Percentiles rank a stretch among this genome's conserved stretches.
Conservation (phyloP, 2,329 filamentous ascomycete genomes). For the Ceratocystis harringtonii region DNA sequence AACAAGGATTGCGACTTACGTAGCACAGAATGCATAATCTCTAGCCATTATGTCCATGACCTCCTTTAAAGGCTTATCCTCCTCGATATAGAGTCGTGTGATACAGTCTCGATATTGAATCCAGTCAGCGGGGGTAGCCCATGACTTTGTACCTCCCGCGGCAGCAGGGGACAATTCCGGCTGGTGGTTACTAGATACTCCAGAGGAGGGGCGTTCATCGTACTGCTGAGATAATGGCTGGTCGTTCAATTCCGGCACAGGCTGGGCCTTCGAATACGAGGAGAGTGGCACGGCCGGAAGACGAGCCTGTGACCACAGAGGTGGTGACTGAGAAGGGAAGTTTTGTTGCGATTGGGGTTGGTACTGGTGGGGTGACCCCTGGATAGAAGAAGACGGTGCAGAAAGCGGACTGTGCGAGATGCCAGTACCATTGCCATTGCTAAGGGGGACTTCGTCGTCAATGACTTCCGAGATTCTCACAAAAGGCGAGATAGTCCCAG, state of each 20-base stretch:
- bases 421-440: neutral
- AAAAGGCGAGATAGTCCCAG: conserved; percentile 11
- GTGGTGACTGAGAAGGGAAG: conserved; percentile 8
- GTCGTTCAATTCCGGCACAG: conserved; percentile 1
- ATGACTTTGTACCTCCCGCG: conserved; percentile 10
- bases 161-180: conserved; percentile 1
- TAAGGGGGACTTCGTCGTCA: conserved; percentile 10
- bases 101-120: conserved; percentile 13
- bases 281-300: conserved; percentile 10
- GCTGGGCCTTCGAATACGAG: conserved; percentile 5
- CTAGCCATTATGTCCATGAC: conserved; percentile 17
- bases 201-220: conserved; percentile 14
- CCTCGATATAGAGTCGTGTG: conserved; percentile 15
- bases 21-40: conserved; percentile 14
- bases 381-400: conserved; percentile 9
- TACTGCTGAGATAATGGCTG: conserved; percentile 12
- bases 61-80: conserved; percentile 16
- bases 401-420: conserved; percentile 13
- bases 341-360: conserved; percentile 2
- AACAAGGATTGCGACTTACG: conserved; percentile 10
- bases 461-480: conserved; percentile 13
- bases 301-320: conserved; percentile 13
- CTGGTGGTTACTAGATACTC: conserved; percentile 12
- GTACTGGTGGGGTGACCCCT: conserved; percentile 15
- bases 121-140: conserved; percentile 17